Evolutionary conservation across 306 rosid genomes (phyloP), one percentile per base, ranked within the genome.

Genomic region (Casuarina glauca): DNA sequence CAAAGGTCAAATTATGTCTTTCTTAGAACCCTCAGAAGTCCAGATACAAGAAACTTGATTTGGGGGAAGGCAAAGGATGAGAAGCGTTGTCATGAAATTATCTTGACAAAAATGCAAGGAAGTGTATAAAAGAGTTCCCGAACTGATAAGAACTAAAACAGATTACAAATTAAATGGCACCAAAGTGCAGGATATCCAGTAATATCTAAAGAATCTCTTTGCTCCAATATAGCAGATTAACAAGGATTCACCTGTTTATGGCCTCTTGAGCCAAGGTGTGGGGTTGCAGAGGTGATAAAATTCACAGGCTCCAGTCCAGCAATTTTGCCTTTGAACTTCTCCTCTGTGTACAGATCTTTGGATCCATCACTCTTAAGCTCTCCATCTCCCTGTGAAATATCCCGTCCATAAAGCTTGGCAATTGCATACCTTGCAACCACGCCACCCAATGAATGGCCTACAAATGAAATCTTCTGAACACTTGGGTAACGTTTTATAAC

Each of bases 211-310:
- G n/a, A 53, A 32, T 51, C 57, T 26, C 19, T 12, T 41, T 64
- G 52, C 16, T 4, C 44, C 38, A 58, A 64, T 46, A 60, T 45
- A 74, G 1, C 32, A 26, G 32, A 26, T 26, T 26, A 26, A 26
- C 32, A 26, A 26, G 32, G 32, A 26, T 26, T 74, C 52, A 90
- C 98, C 90, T 94, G 97, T 44, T 84, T 89, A 82, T 94, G 97
- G 44, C 95, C 97, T 83, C 97, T 82, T 68, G 97, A 80, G 81
- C 98, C 98, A 10, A 94, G 95, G 81, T 94, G 97, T 32, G 98
- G 98, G 4, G 98, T 90, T 13, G 97, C 98, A 8, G 72, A 83
- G 48, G 93, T 87, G 72, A 94, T 89, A 81, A 92, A 94, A 82
- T 92, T 94, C 68, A 92, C 50, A 1, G 98, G 95, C 82, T 88